Percentiles rank a stretch among this genome's conserved stretches.
Conservation (phyloP, 768 basidiomycete genomes). For the Candolleomyces efflorescens region DNA sequence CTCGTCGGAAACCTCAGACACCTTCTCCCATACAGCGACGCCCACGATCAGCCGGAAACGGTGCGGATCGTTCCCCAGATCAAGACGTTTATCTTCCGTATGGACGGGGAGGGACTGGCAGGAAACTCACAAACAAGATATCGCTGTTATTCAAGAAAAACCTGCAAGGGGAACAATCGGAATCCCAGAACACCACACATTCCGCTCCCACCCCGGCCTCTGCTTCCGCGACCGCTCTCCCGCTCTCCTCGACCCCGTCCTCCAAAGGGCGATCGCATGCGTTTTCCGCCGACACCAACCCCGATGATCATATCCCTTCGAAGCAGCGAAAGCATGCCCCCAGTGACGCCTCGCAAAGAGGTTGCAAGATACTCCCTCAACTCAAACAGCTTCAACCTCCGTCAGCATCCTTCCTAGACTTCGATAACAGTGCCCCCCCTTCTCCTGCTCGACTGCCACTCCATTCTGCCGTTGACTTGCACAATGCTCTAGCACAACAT, state of each 20-base stretch:
- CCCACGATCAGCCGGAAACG: slow-evolving; percentile 72
- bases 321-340: neutral
- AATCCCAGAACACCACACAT: slow-evolving; percentile 9
- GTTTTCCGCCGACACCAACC: slow-evolving; percentile 3
- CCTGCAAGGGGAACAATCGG: slow-evolving; percentile 32
- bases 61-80: slow-evolving; percentile 43
- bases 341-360: slow-evolving; percentile 11
- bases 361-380: slow-evolving; percentile 7
- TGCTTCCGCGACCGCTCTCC: slow-evolving; percentile 16
- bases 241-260: slow-evolving; percentile 20
- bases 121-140: slow-evolving; percentile 63
- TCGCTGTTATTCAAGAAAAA: slow-evolving; percentile 73
- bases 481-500: slow-evolving; percentile 35
- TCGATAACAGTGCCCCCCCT: slow-evolving; percentile 21
- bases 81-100: slow-evolving; percentile 23
- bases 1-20: slow-evolving; percentile 31
- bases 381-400: slow-evolving; percentile 3
- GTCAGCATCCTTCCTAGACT: slow-evolving; percentile 13
- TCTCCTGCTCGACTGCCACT: slow-evolving; percentile 20
- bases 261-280: slow-evolving; percentile 15
- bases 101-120: slow-evolving; percentile 31
- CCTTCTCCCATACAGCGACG: slow-evolving; percentile 38
- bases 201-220: slow-evolving; percentile 4
- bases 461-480: slow-evolving; percentile 46
- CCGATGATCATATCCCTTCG: neutral